phyloP scores from a whole-genome alignment of 2,329 filamentous ascomycete genomes.

The Thermothelomyces thermophilus region DNA sequence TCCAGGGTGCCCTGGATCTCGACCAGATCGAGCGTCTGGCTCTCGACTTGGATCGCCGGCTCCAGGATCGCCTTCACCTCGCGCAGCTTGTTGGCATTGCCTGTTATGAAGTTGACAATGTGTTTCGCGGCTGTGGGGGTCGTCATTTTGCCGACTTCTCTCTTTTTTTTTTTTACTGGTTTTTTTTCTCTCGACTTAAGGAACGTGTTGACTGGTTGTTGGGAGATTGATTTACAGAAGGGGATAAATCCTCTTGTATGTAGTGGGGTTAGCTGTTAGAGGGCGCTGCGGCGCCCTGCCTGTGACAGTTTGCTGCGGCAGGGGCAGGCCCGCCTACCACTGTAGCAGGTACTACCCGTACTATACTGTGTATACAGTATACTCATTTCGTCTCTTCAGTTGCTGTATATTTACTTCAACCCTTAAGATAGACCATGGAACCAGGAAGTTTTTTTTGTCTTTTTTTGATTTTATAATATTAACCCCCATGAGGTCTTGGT shows the following conservation, averaged over 20 bases:
- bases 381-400: not conserved
- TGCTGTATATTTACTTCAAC: not conserved
- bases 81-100: conserved; percentile 87
- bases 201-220: too few relatives aligned
- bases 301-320: too few relatives aligned
- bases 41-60: conserved; percentile 64
- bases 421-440: not conserved
- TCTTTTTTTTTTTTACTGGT: conserved; percentile 30
- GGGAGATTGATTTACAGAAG: not conserved
- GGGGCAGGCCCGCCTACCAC: not conserved
- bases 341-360: too few relatives aligned
- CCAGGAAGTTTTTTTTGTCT: not conserved
- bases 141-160: conserved; percentile 27
- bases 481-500: not conserved
- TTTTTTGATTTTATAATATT: not conserved
- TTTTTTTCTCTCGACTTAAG: not conserved
- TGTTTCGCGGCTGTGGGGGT: conserved; percentile 25
- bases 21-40: conserved; percentile 68
- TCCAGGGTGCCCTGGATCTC: conserved; percentile 92
- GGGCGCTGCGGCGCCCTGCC: not conserved
- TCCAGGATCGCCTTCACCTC: conserved; percentile 87
- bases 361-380: too few relatives aligned
- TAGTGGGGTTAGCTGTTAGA: not conserved
- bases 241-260: not conserved
- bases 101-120: conserved; percentile 84